These are phyloP conservation scores for Botrytis tulipae DNA, from an alignment of 2,329 filamentous ascomycete species.

Conservation along the genomic window DNA sequence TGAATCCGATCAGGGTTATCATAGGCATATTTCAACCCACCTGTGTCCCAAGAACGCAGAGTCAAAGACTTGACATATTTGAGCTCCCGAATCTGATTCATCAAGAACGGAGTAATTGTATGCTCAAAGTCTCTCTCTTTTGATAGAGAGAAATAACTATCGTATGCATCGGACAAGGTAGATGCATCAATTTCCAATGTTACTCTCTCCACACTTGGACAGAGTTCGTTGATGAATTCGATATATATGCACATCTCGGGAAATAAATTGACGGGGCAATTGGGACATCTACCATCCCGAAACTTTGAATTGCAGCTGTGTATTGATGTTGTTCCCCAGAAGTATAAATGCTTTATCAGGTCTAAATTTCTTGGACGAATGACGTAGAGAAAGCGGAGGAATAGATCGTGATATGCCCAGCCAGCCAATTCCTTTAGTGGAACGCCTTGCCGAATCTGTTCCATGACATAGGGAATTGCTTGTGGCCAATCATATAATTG, in stretches of 20 bases:
- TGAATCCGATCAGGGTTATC: not conserved
- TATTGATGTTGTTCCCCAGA: not conserved
- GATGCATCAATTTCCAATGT: not conserved
- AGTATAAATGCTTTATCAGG: slow-evolving; percentile 11
- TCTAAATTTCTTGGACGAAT: slow-evolving; percentile 22
- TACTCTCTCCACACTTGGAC: not conserved
- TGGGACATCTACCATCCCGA: not conserved
- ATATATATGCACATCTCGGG: not conserved
- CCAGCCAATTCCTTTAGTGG: slow-evolving; percentile 4
- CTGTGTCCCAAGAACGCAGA: not conserved
- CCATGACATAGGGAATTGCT: not conserved
- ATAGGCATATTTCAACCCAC: not conserved
- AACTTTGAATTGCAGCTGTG: not conserved
- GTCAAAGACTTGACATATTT: not conserved
- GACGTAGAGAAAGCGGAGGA: slow-evolving; percentile 23
- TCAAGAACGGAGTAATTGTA: not conserved
- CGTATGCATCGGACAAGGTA: not conserved
- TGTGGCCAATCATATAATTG: not conserved
- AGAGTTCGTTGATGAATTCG: not conserved
- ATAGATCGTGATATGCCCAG: slow-evolving; percentile 23
- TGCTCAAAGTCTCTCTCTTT: not conserved
- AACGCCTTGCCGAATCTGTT: not conserved
- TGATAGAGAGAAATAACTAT: no score
- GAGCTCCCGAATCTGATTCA: not conserved
- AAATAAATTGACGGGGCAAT: not conserved